Evolutionary conservation across 192 early-diverging fungal species (phyloP).

Genomic region (Chytriomyces sp.): DNA sequence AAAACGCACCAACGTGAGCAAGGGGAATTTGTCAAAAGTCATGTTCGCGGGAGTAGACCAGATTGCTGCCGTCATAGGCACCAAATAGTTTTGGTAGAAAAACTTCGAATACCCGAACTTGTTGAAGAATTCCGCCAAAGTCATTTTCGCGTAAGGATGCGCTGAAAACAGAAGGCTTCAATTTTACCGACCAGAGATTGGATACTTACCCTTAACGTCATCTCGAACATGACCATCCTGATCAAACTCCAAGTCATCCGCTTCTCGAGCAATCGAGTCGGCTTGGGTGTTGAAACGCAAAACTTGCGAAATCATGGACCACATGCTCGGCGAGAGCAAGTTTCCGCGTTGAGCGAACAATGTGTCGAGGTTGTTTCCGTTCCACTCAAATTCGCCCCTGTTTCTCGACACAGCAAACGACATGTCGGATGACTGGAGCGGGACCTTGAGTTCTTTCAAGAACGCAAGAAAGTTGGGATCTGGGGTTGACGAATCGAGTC

Average conservation of each 20-base stretch:
- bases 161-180: slow-evolving; percentile 12
- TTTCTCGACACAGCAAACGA: slow-evolving; percentile 64
- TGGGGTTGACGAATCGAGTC: slow-evolving; percentile 9
- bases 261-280: slow-evolving; percentile 46
- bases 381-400: slow-evolving; percentile 65
- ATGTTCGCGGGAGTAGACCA: slow-evolving; percentile 66
- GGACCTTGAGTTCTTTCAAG: slow-evolving; percentile 47
- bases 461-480: slow-evolving; percentile 63
- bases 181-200: not conserved
- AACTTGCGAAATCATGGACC: slow-evolving; percentile 58
- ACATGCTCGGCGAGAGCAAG: slow-evolving; percentile 46
- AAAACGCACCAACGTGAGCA: slow-evolving; percentile 65
- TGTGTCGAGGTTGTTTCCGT: slow-evolving; percentile 53
- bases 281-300: slow-evolving; percentile 59
- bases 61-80: slow-evolving; percentile 69
- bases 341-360: slow-evolving; percentile 61
- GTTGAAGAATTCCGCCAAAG: slow-evolving; percentile 57
- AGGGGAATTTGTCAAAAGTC: slow-evolving; percentile 58
- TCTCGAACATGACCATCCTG: slow-evolving; percentile 8
- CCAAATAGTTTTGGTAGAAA: slow-evolving; percentile 66
- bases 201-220: slow-evolving; percentile 23
- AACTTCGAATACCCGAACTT: slow-evolving; percentile 53
- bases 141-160: slow-evolving; percentile 45
- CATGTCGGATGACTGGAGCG: slow-evolving; percentile 54
- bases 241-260: slow-evolving; percentile 46